Percentiles rank a stretch among this genome's conserved stretches.
Evolutionary conservation across 2,329 filamentous ascomycete species (phyloP).

Genomic region (Verticillium isaacii): DNA sequence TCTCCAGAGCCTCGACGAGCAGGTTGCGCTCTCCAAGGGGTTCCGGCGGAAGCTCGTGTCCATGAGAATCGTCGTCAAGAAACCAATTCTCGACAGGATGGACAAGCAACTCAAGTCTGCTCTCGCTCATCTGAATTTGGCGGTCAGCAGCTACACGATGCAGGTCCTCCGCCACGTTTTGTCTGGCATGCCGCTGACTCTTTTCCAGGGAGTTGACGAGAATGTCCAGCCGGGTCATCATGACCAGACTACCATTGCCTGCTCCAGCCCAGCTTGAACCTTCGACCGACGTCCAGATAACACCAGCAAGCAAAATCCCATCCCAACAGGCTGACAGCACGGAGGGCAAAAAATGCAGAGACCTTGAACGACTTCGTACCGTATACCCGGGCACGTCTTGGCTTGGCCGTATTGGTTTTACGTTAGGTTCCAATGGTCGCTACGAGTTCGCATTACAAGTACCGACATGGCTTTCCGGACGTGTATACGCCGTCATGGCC

Average conservation of each 20-base stretch:
- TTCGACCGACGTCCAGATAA: background rate
- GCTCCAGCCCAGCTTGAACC: background rate
- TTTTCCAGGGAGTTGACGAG: background rate
- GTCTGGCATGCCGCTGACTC: background rate
- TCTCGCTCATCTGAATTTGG: constrained; percentile 11
- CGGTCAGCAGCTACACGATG: constrained; percentile 14
- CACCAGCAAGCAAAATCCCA: background rate
- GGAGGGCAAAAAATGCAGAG: background rate
- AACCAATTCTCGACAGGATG: constrained; percentile 11
- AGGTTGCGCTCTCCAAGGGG: constrained; percentile 11
- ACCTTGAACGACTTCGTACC: background rate
- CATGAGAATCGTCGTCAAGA: constrained; percentile 15
- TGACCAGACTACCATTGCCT: background rate
- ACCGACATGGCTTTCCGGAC: background rate
- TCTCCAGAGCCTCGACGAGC: constrained; percentile 7
- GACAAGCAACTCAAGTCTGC: constrained; percentile 12
- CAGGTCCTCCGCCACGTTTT: constrained; percentile 2
- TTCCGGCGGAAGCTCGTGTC: constrained; percentile 13
- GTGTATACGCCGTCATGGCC: background rate
- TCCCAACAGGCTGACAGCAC: background rate
- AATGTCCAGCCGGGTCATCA: background rate
- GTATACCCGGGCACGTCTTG: background rate
- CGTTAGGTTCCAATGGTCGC: background rate
- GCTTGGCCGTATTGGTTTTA: background rate
- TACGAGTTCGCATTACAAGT: background rate